Evolutionary conservation across 306 rosid genomes (phyloP).

Genomic region (Pachyrhizus erosus): DNA sequence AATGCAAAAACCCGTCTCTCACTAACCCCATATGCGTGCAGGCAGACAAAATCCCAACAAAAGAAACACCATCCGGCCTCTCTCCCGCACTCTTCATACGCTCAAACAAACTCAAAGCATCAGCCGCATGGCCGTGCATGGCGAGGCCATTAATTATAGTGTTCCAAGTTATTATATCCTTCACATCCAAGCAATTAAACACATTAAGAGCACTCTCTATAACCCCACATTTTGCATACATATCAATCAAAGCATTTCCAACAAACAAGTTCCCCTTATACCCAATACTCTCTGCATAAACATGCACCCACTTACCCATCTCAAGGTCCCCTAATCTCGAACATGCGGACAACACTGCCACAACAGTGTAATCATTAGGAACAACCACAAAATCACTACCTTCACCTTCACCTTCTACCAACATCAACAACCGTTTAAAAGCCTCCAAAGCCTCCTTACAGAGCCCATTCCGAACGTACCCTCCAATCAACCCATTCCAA

Average conservation of each 20-base stretch:
- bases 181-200: conserved; percentile 50
- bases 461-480: conserved; percentile 56
- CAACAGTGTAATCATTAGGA: conserved; percentile 81
- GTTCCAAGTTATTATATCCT: conserved; percentile 56
- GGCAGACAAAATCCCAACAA: conserved; percentile 70
- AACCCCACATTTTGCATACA: conserved; percentile 86
- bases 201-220: conserved; percentile 61
- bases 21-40: conserved; percentile 80
- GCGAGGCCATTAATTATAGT: conserved; percentile 54
- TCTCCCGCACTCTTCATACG: conserved; percentile 63
- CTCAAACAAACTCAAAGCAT: conserved; percentile 68
- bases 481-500: conserved; percentile 81
- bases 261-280: conserved; percentile 59
- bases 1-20: conserved; percentile 51
- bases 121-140: conserved; percentile 62
- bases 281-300: conserved; percentile 59
- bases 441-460: conserved; percentile 56
- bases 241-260: conserved; percentile 63
- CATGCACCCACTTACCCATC: conserved; percentile 69
- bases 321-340: conserved; percentile 87
- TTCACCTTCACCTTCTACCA: background rate
- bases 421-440: conserved; percentile 65
- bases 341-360: conserved; percentile 65
- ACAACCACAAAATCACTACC: conserved; percentile 48
- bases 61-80: conserved; percentile 55